Percentiles rank a stretch among this genome's conserved stretches.
These are phyloP conservation scores for Tilletia caries DNA, from an alignment of 1,284 basidiomycete genomes.

Conservation along the genomic window DNA sequence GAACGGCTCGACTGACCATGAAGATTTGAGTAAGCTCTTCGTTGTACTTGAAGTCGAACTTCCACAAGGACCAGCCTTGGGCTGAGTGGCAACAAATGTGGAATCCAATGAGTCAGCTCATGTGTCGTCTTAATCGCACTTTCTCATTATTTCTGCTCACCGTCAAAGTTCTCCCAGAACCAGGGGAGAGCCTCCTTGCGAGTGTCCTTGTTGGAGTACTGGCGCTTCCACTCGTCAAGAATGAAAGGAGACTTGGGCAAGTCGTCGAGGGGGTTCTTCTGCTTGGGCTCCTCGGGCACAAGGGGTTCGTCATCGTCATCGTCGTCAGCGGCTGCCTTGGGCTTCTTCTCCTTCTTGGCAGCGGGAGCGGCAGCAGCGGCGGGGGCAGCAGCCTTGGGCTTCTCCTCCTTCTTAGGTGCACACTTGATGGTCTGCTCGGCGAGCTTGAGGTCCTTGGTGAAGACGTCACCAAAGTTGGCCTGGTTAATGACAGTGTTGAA, in stretches of 20 bases:
- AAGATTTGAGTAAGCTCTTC: conserved; percentile 76
- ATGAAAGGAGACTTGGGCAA: conserved; percentile 88
- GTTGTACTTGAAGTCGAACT: conserved; percentile 95
- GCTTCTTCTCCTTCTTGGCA: conserved; percentile 59
- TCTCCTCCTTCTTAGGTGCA: conserved; percentile 64
- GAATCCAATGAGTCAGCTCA: not conserved
- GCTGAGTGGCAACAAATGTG: conserved; percentile 42
- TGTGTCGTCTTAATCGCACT: not conserved
- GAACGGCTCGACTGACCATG: conserved; percentile 30
- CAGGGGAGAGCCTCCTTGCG: conserved; percentile 44
- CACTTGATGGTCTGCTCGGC: conserved; percentile 49
- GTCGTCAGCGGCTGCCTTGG: conserved; percentile 57
- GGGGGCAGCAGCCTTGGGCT: conserved; percentile 35
- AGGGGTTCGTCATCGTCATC: conserved; percentile 61
- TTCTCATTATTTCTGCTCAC: conserved; percentile 43
- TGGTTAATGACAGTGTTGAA: conserved; percentile 71
- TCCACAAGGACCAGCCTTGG: conserved; percentile 86
- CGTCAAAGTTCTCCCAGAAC: conserved; percentile 69
- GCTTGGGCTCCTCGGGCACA: conserved; percentile 64
- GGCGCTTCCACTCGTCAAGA: conserved; percentile 96
- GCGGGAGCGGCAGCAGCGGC: conserved; percentile 55
- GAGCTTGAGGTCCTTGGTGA: conserved; percentile 61
- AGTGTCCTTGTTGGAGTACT: conserved; percentile 96
- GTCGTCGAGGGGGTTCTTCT: conserved; percentile 88
- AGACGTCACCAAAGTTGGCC: conserved; percentile 40